These are phyloP conservation scores for Trichoderma asperelloides DNA, from an alignment of 495 filamentous ascomycete species.

Conservation along the genomic window DNA sequence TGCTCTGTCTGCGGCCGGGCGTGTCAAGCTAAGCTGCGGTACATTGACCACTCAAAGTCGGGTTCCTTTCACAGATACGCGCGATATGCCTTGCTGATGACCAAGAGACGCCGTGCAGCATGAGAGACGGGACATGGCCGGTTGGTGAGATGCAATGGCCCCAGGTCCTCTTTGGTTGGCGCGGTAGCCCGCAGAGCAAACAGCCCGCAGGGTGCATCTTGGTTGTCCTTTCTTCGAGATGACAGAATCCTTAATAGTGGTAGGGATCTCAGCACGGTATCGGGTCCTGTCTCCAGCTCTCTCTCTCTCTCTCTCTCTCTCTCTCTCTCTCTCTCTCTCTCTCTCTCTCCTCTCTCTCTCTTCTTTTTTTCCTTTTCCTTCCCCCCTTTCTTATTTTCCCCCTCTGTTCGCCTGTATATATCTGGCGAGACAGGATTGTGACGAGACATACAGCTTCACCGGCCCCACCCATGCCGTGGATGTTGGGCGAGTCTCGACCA, in stretches of 20 bases:
- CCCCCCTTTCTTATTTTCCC: neutral
- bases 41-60: neutral
- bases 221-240: neutral
- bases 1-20: neutral
- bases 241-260: neutral
- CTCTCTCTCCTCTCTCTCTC: no score
- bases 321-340: no score
- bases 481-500: neutral
- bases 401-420: neutral
- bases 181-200: neutral
- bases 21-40: neutral
- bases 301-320: neutral
- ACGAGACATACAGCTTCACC: slow-evolving; percentile 6
- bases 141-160: neutral
- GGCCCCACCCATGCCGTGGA: neutral
- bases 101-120: neutral
- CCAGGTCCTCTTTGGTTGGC: neutral
- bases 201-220: neutral
- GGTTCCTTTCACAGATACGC: neutral
- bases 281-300: neutral
- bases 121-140: neutral
- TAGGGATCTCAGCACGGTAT: neutral
- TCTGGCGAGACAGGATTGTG: neutral
- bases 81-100: neutral
- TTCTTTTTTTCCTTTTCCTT: no score